Base-by-base conservation (phyloP, 2,329 filamentous ascomycete species). In the Exophiala dermatitidis region DNA sequence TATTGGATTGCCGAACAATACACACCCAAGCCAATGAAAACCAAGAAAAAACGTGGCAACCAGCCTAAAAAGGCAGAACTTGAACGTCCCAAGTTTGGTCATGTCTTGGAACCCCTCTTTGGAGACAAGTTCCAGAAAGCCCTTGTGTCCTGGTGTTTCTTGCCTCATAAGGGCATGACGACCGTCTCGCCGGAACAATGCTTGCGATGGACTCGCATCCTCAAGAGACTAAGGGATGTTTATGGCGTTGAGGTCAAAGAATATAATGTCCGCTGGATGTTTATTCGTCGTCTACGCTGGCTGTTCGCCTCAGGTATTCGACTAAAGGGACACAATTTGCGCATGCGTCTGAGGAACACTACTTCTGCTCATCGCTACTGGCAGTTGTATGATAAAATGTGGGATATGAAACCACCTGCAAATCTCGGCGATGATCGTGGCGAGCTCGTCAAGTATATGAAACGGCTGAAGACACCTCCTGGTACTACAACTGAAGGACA, bases 111-210 rank as follows among this genome's bases (percentile, higher is more conserved):
- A 10, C 63, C 63, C 2, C 67, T 79, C 9, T 79, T 79, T 57
- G 65, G 63, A 19, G 59, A 61, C 1, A 56, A 64, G 3, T 67
- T 76, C 53, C 76, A 78, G 63, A 67, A 67, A 45, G 72, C 72
- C 7, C 70, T 79, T 37, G 67, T 79, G 8, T 65, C 69, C 43
- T 79, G 76, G 75, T 74, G 75, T 1, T 78, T 79, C 61, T 31
- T 48, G 31, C 40, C 54, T 29, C 50, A 44, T n/a, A 57, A 50
- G 19, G 57, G 54, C 7, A 46, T 50, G 46, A 42, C 34, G 5
- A 40, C 34, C 4, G 48, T 54, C 5, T 46, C 50, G 3, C 47
- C 58, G 3, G 48, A 58, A 41, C 57, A 45, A 9, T 61, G 56
- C 43, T 37, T 61, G n/a, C 29, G 54, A 4, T 57, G 56, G 50